Base-by-base conservation (phyloP, 305 asterid species). In the Fraxinus xanthoxyloides region DNA sequence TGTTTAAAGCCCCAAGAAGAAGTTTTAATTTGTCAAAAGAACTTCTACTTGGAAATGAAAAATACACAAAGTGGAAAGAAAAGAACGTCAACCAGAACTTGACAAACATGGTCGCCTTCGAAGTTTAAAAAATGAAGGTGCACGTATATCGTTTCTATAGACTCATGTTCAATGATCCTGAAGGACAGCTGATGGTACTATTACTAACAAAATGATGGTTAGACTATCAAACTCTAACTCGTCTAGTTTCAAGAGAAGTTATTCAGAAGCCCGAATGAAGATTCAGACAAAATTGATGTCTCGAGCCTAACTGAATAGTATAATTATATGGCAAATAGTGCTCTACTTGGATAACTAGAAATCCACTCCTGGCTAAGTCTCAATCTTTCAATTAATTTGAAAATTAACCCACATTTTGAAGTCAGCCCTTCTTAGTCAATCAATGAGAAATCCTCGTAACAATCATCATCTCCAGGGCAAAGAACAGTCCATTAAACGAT, bases 1-100 rank as follows among this genome's bases (percentile, higher is more conserved):
- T 95, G 84, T 48, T 15, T 84, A 63, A 80, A 84, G 78, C 78
- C 81, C 83, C 31, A 21, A 82, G 28, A 21, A 31, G 6, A 13
- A 75, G 28, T 35, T 31, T 24, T 77, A 73, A 79, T 65, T 83
- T 70, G 74, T 75, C 72, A 21, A 17, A 75, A 69, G 31, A 74
- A 74, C 24, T 38, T 31, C 21, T 48, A 56, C 23, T 21, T 9
- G 59, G 17, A 17, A 75, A 63, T 13, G 38, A 23, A n/a, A 43
- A 54, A 36, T 67, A 21, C 48, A 79, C 48, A 51, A 2, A n/a
- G 75, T 3, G 23, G 10, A 12, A 72, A 40, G 4, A 26, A 28
- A 7, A 63, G 26, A 51, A 10, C 23, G 65, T 51, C 74, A 78
- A 65, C 4, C 15, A 24, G 13, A 56, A 56, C 8, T 30, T 35